phyloP scores from a whole-genome alignment of 2,329 filamentous ascomycete species.

The Diaporthe sp. region DNA sequence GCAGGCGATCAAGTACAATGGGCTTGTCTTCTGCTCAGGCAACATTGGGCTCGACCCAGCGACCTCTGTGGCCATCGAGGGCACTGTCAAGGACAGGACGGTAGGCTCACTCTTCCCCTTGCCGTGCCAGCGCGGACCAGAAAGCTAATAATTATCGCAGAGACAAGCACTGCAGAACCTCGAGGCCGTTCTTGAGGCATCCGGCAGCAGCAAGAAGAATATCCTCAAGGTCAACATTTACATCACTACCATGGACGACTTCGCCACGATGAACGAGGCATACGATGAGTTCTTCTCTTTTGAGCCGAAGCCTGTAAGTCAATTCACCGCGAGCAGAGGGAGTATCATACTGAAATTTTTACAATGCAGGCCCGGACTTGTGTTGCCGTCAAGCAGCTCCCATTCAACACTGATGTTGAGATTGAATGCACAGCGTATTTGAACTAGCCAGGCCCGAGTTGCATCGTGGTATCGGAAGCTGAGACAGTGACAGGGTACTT shows the following conservation, averaged over 20 bases:
- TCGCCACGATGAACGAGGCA: slow-evolving; percentile 68
- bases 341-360: neutral
- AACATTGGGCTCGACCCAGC: slow-evolving; percentile 68
- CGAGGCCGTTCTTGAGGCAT: slow-evolving; percentile 68
- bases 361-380: slow-evolving; percentile 67
- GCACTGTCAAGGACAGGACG: slow-evolving; percentile 65
- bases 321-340: slow-evolving; percentile 40
- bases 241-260: slow-evolving; percentile 74
- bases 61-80: slow-evolving; percentile 67
- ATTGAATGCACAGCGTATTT: slow-evolving; percentile 76
- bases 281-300: slow-evolving; percentile 63
- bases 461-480: neutral
- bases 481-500: slow-evolving; percentile 11
- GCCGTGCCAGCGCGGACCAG: too few species aligned
- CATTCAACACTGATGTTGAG: slow-evolving; percentile 78
- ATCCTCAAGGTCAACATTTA: slow-evolving; percentile 78
- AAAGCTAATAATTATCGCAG: slow-evolving; percentile 46
- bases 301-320: slow-evolving; percentile 60
- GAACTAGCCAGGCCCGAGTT: slow-evolving; percentile 1
- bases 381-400: slow-evolving; percentile 80
- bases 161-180: slow-evolving; percentile 71
- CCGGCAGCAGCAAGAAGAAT: slow-evolving; percentile 69
- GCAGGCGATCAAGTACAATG: slow-evolving; percentile 72
- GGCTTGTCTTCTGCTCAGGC: slow-evolving; percentile 79
- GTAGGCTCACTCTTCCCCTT: slow-evolving; percentile 50